Base-by-base conservation (phyloP, 2,329 filamentous ascomycete species). In the Paraconiothyrium sp. region DNA sequence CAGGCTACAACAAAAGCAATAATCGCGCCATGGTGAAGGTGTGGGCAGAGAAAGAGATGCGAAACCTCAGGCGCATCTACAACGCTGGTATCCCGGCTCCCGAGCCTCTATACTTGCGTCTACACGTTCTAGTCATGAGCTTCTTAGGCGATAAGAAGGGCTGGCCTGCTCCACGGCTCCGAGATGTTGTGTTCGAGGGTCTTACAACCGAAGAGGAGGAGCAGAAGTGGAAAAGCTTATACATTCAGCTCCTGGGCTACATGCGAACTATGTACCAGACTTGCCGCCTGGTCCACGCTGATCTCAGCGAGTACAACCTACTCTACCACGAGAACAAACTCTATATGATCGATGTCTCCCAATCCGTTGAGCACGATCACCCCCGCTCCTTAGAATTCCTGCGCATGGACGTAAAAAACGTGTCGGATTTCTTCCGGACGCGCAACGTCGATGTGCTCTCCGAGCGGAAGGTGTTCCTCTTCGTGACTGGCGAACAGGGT, bases 21-120 rank as follows among this genome's bases (percentile, higher is more conserved):
- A 97, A 93, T 82, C 88, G 94, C 52, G 93, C 94, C 69, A 98
- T 98, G 94, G 94, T 99, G 69, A 97, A 97, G 80, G 85, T 97
- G 27, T 99, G 95, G 95, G 96, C 96, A 0, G 94, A 99, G 81
- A 99, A 99, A 81, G 95, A 99, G 81, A 97, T 96, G 83, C 88
- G 95, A 46, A 99, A 99, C 80, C 80, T 99, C 73, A 90, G 93
- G 68, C 87, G 95, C 59, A 90, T 99, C 64, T 84, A 96, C 78
- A 83, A 88, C 6, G 91, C 94, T 8, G 92, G 92, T 8, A 97
- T 99, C 58, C 91, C 93, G 6, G 97, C 92, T 69, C 95, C 95
- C 0, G 92, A 97, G 75, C 94, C 95, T 3, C 84, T 98, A 62
- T 90, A 90, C 71, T 88, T 99, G 54, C 93, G 94, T 73, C 86